Evolutionary conservation across 768 basidiomycete genomes (phyloP).

Genomic region (Trametes maxima): DNA sequence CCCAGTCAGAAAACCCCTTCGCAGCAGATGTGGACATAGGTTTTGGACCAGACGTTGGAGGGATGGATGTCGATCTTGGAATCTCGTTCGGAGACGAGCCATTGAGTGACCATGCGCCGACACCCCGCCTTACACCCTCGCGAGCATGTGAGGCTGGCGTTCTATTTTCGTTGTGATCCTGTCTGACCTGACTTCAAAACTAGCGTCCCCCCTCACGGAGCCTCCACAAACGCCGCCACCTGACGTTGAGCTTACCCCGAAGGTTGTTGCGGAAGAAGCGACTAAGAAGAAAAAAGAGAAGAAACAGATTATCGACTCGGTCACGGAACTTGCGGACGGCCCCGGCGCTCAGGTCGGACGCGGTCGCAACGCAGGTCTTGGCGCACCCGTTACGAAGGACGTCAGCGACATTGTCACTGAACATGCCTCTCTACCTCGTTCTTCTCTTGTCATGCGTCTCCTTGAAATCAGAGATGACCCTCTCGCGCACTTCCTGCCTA

Average conservation of each 20-base stretch:
- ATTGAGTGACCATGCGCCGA: constrained; percentile 36
- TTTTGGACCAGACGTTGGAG: constrained; percentile 52
- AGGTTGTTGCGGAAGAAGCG: constrained; percentile 46
- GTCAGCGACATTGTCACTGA: constrained; percentile 75
- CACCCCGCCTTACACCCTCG: constrained; percentile 57
- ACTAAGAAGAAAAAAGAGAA: constrained; percentile 62
- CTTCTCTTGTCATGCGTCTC: constrained; percentile 82
- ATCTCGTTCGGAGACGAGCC: constrained; percentile 68
- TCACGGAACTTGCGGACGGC: constrained; percentile 79
- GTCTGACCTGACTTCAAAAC: constrained; percentile 8
- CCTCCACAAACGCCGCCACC: constrained; percentile 79
- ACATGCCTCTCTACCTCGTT: constrained; percentile 85
- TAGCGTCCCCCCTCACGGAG: constrained; percentile 78
- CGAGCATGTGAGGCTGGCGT: constrained; percentile 60
- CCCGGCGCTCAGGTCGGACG: constrained; percentile 57
- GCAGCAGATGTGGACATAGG: constrained; percentile 53
- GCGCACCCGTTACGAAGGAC: constrained; percentile 54
- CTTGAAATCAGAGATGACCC: constrained; percentile 87
- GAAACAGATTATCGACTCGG: constrained; percentile 89
- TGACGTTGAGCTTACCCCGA: constrained; percentile 50
- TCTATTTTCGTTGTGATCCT: not conserved
- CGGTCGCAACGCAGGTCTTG: constrained; percentile 53
- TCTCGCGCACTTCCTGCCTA: constrained; percentile 82
- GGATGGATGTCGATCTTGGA: constrained; percentile 66
- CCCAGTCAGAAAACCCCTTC: constrained; percentile 68